These are phyloP conservation scores for Obelidium mucronatum DNA, from an alignment of 192 early-diverging fungal genomes.

Conservation along the genomic window DNA sequence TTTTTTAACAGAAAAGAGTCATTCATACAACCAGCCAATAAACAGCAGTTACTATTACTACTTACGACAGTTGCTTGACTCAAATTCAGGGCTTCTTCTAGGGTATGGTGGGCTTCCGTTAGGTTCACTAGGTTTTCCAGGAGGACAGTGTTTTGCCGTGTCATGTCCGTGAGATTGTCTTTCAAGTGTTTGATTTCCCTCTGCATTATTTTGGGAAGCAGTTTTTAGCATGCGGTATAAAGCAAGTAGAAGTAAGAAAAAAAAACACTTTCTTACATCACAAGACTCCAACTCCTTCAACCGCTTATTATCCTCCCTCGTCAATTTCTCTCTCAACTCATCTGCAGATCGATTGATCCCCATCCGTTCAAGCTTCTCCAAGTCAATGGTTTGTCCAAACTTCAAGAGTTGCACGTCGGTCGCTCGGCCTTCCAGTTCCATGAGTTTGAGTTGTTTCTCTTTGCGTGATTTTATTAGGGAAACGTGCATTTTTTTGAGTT, in stretches of 20 bases:
- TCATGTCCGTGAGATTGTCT: constrained; percentile 54
- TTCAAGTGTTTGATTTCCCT: constrained; percentile 46
- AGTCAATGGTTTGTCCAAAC: constrained; percentile 68
- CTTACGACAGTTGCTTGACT: constrained; percentile 58
- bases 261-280: constrained; percentile 44
- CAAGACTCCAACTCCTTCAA: constrained; percentile 53
- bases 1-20: background rate
- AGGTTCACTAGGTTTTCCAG: constrained; percentile 56
- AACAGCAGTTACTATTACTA: background rate
- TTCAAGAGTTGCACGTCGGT: constrained; percentile 72
- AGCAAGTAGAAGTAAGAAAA: constrained; percentile 10
- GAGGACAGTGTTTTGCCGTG: constrained; percentile 57
- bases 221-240: background rate
- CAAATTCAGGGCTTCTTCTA: constrained; percentile 58
- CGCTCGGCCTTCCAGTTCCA: constrained; percentile 57
- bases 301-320: constrained; percentile 60
- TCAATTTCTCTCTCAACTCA: constrained; percentile 65
- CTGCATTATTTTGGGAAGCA: constrained; percentile 35
- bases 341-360: constrained; percentile 69
- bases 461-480: constrained; percentile 59
- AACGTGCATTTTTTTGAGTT: constrained; percentile 68
- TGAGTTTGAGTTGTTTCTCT: constrained; percentile 65
- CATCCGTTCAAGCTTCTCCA: constrained; percentile 68
- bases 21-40: background rate
- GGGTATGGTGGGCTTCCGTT: constrained; percentile 49